Evolutionary conservation across 805 yeast genomes (phyloP).

Genomic region (Candida dajiaensis): DNA sequence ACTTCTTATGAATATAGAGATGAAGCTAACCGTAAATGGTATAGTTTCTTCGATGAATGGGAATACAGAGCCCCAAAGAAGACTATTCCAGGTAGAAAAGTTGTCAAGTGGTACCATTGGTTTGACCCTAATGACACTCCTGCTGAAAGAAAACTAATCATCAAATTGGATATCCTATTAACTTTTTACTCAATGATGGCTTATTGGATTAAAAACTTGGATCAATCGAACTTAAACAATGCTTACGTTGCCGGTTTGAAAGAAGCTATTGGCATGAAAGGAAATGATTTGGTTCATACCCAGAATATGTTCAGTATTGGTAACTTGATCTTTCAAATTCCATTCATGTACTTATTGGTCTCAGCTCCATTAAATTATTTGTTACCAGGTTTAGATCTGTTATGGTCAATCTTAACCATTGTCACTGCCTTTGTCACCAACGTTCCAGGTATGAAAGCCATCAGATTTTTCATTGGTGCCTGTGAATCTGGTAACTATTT

Average conservation of each 20-base stretch:
- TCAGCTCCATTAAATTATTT: conserved; percentile 44
- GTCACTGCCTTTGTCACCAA: conserved; percentile 47
- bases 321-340: conserved; percentile 56
- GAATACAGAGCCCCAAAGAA: conserved; percentile 29
- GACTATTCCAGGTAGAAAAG: not conserved
- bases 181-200: conserved; percentile 52
- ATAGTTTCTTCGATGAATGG: conserved; percentile 49
- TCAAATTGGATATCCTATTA: conserved; percentile 51
- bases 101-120: conserved; percentile 15
- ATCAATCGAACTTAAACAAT: conserved; percentile 52
- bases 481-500: conserved; percentile 69
- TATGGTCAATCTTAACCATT: conserved; percentile 24
- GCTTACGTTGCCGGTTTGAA: conserved; percentile 65
- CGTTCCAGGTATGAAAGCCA: conserved; percentile 49
- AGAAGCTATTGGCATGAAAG: conserved; percentile 50
- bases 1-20: conserved; percentile 39
- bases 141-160: conserved; percentile 38
- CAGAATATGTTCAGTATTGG: conserved; percentile 59
- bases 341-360: conserved; percentile 56
- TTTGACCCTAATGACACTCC: conserved; percentile 18
- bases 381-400: conserved; percentile 44
- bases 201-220: conserved; percentile 67
- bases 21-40: conserved; percentile 49
- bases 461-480: conserved; percentile 61
- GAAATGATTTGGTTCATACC: conserved; percentile 59